phyloP scores from a whole-genome alignment of 129 eudicot genomes.

The Chrysanthemum seticuspe region DNA sequence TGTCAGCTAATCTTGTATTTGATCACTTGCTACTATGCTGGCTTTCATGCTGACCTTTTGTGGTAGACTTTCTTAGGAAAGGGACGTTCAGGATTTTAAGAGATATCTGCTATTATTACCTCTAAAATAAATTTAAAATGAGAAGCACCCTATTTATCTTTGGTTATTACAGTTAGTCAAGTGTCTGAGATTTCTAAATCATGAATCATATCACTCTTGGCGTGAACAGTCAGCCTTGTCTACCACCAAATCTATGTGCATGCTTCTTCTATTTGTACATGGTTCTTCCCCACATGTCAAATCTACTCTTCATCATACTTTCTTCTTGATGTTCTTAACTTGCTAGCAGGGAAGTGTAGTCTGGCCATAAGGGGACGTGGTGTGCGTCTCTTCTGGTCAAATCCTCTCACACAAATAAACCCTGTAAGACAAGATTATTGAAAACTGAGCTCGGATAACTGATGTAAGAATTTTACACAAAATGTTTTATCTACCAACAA shows the following conservation, averaged over 20 bases:
- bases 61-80: no score
- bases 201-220: constrained; percentile 9
- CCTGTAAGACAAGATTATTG: constrained; percentile 39
- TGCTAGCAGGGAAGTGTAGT: constrained; percentile 80
- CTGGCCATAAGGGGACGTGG: constrained; percentile 82
- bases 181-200: constrained; percentile 16
- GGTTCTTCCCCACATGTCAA: neutral
- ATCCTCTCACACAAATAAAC: constrained; percentile 82
- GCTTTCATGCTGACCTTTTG: no score
- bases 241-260: constrained; percentile 19
- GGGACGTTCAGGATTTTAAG: neutral
- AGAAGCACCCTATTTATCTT: constrained; percentile 19
- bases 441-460: neutral
- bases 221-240: constrained; percentile 7
- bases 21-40: no score
- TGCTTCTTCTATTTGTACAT: constrained; percentile 5
- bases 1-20: no score
- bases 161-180: constrained; percentile 27
- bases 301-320: constrained; percentile 31
- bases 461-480: constrained; percentile 2
- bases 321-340: constrained; percentile 42
- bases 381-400: constrained; percentile 61
- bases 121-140: constrained; percentile 6
- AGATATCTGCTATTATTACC: neutral
- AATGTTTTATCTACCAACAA: neutral